Percentiles rank a stretch among this genome's conserved stretches.
phyloP scores from a whole-genome alignment of 2,329 filamentous ascomycete genomes.

The Cytospora schulzeri region DNA sequence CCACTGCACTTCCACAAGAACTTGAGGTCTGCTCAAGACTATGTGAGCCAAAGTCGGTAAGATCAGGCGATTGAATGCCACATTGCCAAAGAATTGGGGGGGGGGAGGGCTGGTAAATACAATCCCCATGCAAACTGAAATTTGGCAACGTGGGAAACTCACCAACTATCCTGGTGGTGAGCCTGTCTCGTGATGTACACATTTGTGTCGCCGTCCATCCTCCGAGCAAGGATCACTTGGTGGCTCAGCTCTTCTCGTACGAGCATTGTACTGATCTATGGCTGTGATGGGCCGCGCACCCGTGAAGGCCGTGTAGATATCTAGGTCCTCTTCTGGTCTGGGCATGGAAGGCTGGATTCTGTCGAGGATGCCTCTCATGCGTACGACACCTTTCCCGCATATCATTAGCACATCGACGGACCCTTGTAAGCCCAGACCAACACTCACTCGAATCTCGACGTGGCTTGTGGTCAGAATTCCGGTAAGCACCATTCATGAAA shows the following conservation, averaged over 20 bases:
- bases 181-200: background rate
- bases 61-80: too few species aligned
- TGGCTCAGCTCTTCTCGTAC: background rate
- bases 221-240: background rate
- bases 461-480: constrained; percentile 23
- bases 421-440: constrained; percentile 50
- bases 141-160: too few species aligned
- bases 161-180: background rate
- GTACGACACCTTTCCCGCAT: background rate
- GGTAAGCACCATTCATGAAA: constrained; percentile 24
- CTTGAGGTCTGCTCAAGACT: background rate
- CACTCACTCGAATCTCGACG: constrained; percentile 19
- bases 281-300: constrained; percentile 17
- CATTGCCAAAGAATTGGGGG: too few species aligned
- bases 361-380: constrained; percentile 13
- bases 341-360: constrained; percentile 14
- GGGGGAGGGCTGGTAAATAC: too few species aligned
- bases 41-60: too few species aligned
- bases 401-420: constrained; percentile 39
- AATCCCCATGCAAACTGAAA: too few species aligned
- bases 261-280: constrained; percentile 8
- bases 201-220: background rate
- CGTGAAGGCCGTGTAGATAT: constrained; percentile 23
- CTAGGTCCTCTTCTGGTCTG: constrained; percentile 6
- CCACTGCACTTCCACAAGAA: constrained; percentile 48